Conservation (phyloP, 2,329 filamentous ascomycete species). For the Periconia macrospinosa region DNA sequence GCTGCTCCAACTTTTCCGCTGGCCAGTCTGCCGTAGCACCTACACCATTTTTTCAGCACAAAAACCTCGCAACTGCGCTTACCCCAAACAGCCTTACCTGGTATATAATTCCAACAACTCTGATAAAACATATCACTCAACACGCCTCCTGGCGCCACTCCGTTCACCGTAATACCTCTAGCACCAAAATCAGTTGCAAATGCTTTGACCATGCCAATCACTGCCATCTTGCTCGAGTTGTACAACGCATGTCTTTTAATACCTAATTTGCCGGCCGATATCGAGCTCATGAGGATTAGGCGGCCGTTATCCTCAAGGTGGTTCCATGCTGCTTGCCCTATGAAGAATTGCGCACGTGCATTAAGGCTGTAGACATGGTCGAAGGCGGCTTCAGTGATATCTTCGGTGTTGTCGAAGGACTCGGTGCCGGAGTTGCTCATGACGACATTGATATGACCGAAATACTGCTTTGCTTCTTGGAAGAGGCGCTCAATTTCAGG, state of each 20-base stretch:
- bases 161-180: slow-evolving; percentile 71
- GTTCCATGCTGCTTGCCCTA: slow-evolving; percentile 74
- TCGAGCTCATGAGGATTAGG: slow-evolving; percentile 74
- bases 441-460: slow-evolving; percentile 51
- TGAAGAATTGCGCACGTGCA: slow-evolving; percentile 73
- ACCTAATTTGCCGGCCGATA: slow-evolving; percentile 67
- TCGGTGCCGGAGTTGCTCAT: slow-evolving; percentile 64
- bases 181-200: slow-evolving; percentile 72
- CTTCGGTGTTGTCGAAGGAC: slow-evolving; percentile 68
- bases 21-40: slow-evolving; percentile 50
- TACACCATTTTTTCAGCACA: too few relatives aligned
- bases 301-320: slow-evolving; percentile 70
- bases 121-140: slow-evolving; percentile 77
- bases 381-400: slow-evolving; percentile 70
- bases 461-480: slow-evolving; percentile 45
- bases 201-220: slow-evolving; percentile 71
- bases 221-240: slow-evolving; percentile 72
- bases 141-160: slow-evolving; percentile 71
- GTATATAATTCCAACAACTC: slow-evolving; percentile 59
- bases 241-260: slow-evolving; percentile 73
- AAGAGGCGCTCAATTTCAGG: slow-evolving; percentile 62
- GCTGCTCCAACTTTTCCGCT: slow-evolving; percentile 52
- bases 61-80: too few relatives aligned
- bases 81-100: slow-evolving; percentile 25
- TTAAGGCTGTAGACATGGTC: slow-evolving; percentile 72